Conservation (phyloP, 2,329 filamentous ascomycete species). For the Stylonectria norvegica region DNA sequence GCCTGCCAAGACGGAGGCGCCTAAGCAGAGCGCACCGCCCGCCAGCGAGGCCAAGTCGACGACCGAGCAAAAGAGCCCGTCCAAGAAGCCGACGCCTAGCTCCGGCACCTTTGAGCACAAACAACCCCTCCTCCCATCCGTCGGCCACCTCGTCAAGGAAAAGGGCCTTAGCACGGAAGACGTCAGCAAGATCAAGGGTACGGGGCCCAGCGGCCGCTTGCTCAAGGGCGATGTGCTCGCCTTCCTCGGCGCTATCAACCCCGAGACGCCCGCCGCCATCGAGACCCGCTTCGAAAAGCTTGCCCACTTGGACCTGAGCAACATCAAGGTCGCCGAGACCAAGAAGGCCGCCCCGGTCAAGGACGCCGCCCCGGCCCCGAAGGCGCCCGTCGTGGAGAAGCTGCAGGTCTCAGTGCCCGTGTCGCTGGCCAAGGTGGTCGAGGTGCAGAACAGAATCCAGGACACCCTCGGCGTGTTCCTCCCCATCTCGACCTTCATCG, state of each 20-base stretch:
- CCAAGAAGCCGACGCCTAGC: slow-evolving; percentile 30
- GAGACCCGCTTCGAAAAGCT: slow-evolving; percentile 71
- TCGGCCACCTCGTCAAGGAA: slow-evolving; percentile 74
- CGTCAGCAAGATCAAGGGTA: slow-evolving; percentile 77
- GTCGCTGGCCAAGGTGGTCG: slow-evolving; percentile 73
- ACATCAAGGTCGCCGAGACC: slow-evolving; percentile 76
- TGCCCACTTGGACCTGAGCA: slow-evolving; percentile 84
- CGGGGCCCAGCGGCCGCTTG: slow-evolving; percentile 81
- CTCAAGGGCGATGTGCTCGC: slow-evolving; percentile 95
- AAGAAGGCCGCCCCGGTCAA: slow-evolving; percentile 38
- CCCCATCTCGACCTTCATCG: slow-evolving; percentile 82
- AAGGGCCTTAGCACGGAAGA: slow-evolving; percentile 74
- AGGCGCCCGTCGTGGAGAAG: slow-evolving; percentile 43
- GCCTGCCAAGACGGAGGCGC: slow-evolving; percentile 57
- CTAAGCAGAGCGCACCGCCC: slow-evolving; percentile 36
- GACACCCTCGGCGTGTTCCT: slow-evolving; percentile 74
- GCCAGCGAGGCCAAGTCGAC: slow-evolving; percentile 33
- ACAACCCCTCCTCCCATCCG: slow-evolving; percentile 77
- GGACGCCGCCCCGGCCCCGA: slow-evolving; percentile 37
- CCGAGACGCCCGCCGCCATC: slow-evolving; percentile 67
- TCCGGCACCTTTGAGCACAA: slow-evolving; percentile 60
- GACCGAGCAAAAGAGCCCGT: slow-evolving; percentile 33
- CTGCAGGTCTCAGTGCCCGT: slow-evolving; percentile 69
- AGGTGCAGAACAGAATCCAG: slow-evolving; percentile 77
- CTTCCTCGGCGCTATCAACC: slow-evolving; percentile 74